Conservation (phyloP, 2,329 filamentous ascomycete species). For the Plenodomus lindquistii region DNA sequence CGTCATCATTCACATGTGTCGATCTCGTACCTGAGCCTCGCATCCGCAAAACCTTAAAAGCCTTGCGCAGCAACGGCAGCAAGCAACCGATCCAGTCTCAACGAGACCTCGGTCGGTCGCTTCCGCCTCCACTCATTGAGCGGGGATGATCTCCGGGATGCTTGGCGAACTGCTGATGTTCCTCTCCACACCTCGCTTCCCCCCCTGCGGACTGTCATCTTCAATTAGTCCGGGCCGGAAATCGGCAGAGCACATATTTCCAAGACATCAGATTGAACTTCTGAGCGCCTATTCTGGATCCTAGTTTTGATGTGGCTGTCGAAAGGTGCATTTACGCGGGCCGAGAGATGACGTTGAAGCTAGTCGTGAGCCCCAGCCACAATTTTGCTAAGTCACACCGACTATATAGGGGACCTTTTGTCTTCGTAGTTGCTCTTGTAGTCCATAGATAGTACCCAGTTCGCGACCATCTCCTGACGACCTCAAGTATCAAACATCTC, state of each 20-base stretch:
- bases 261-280: not conserved
- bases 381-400: not conserved
- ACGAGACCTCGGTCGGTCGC: constrained; percentile 3
- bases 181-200: not conserved
- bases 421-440: no score
- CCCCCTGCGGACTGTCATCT: no score
- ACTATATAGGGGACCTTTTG: no score
- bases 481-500: no score
- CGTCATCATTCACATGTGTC: constrained; percentile 14
- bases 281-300: not conserved
- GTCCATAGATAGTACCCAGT: no score
- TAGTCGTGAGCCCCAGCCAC: not conserved
- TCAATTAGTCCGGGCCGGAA: constrained; percentile 10
- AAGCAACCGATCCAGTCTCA: constrained; percentile 1
- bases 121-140: constrained; percentile 11
- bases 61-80: constrained; percentile 1
- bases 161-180: constrained; percentile 1
- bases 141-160: constrained; percentile 4
- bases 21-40: constrained; percentile 13
- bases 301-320: no score
- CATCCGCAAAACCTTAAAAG: constrained; percentile 1
- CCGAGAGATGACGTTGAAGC: constrained; percentile 11
- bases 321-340: no score
- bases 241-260: constrained; percentile 11
- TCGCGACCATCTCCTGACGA: no score